These are phyloP conservation scores for Cladosporium sp. DNA, from an alignment of 2,329 filamentous ascomycete species.

Conservation along the genomic window DNA sequence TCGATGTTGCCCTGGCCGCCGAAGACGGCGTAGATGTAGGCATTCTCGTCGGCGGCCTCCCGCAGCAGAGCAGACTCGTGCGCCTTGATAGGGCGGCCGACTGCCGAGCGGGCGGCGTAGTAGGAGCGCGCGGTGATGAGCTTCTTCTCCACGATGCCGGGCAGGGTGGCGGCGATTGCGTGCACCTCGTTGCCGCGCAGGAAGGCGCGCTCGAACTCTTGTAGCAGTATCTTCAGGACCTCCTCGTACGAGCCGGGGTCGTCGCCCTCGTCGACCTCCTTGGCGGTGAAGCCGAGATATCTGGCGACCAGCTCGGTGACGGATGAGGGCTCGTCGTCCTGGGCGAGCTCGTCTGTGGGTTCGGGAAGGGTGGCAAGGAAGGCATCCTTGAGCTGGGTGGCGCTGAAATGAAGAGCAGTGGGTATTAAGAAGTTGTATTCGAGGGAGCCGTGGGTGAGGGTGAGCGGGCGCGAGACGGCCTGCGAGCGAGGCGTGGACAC, in stretches of 20 bases:
- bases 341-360: constrained; percentile 93
- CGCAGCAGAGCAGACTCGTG: constrained; percentile 91
- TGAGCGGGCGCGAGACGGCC: constrained; percentile 84
- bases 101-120: constrained; percentile 78
- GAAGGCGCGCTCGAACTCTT: constrained; percentile 94
- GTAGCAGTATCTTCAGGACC: constrained; percentile 83
- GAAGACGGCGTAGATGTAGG: constrained; percentile 87
- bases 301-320: constrained; percentile 84
- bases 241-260: constrained; percentile 89
- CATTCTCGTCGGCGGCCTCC: constrained; percentile 75
- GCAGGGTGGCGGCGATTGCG: constrained; percentile 74
- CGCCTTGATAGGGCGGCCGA: constrained; percentile 78
- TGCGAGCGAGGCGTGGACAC: constrained; percentile 94
- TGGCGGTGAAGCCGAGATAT: constrained; percentile 84
- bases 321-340: constrained; percentile 98
- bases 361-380: constrained; percentile 80
- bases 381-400: constrained; percentile 84
- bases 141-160: constrained; percentile 91
- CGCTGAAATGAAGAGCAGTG: constrained; percentile 92
- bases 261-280: constrained; percentile 86
- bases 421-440: constrained; percentile 95
- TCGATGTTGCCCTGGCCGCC: constrained; percentile 98
- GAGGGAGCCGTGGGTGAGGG: constrained; percentile 85
- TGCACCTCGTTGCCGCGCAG: constrained; percentile 95
- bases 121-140: constrained; percentile 83